phyloP scores from a whole-genome alignment of 371 early-diverging fungal genomes.

The Mucor lusitanicus region DNA sequence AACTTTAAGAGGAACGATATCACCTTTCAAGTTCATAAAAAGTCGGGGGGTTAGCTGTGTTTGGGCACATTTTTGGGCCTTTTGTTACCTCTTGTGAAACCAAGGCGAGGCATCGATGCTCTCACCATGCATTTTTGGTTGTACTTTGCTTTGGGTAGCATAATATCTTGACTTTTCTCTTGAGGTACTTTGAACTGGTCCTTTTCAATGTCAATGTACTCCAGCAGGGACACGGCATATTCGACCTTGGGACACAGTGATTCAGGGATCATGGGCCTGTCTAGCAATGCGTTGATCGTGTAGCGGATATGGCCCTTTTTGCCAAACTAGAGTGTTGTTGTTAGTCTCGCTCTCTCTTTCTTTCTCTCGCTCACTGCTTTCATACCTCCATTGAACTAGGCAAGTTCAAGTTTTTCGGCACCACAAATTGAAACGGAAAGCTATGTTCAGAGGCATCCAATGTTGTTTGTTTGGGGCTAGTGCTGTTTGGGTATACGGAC shows the following conservation, averaged over 20 bases:
- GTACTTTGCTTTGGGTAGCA: slow-evolving; percentile 25
- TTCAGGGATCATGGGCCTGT: slow-evolving; percentile 46
- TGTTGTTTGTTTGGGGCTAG: slow-evolving; percentile 15
- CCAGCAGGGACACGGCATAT: slow-evolving; percentile 42
- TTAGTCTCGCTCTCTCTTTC: too few relatives aligned
- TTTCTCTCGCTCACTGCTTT: too few relatives aligned
- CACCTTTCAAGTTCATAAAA: slow-evolving; percentile 32
- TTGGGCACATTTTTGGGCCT: slow-evolving; percentile 5
- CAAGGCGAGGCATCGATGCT: slow-evolving; percentile 42
- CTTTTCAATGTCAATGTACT: slow-evolving; percentile 40
- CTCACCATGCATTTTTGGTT: slow-evolving; percentile 33
- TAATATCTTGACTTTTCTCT: slow-evolving; percentile 30
- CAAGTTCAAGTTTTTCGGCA: slow-evolving; percentile 39
- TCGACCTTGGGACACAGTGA: slow-evolving; percentile 42
- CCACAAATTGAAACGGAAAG: slow-evolving; percentile 44
- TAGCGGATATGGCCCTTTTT: slow-evolving; percentile 45
- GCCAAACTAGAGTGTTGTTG: slow-evolving; percentile 14
- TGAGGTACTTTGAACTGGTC: slow-evolving; percentile 28
- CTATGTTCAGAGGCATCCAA: slow-evolving; percentile 40
- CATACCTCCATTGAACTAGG: slow-evolving; percentile 53
- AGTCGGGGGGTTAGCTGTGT: not conserved
- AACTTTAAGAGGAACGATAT: slow-evolving; percentile 40
- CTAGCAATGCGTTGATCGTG: slow-evolving; percentile 37
- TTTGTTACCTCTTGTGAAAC: slow-evolving; percentile 49
- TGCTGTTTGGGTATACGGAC: slow-evolving; percentile 20